A percentile compares a stretch with the other conserved stretches of the same genome.
Conservation (phyloP, 2,329 filamentous ascomycete genomes). For the Colletotrichum higginsianum region DNA sequence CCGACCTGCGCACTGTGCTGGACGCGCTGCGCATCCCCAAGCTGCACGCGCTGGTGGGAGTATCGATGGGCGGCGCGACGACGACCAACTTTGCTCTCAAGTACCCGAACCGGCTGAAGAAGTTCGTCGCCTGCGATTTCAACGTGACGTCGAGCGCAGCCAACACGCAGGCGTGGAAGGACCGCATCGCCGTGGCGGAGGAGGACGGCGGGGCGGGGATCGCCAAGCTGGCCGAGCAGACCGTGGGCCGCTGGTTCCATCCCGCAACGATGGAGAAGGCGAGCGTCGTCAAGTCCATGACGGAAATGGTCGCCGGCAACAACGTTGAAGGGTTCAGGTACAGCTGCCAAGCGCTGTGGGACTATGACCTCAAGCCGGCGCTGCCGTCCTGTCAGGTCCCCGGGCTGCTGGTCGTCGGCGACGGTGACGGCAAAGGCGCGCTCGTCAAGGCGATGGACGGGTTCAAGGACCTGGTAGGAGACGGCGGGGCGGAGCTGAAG, state of each 20-base stretch:
- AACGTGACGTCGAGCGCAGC: slow-evolving; percentile 79
- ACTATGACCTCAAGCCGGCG: slow-evolving; percentile 75
- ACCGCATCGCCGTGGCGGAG: slow-evolving; percentile 79
- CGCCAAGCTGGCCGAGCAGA: slow-evolving; percentile 75
- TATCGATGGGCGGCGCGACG: slow-evolving; percentile 86
- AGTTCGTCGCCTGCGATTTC: slow-evolving; percentile 84
- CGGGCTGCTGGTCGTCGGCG: slow-evolving; percentile 80
- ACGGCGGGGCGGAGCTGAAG: slow-evolving; percentile 70
- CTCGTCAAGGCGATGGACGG: slow-evolving; percentile 85
- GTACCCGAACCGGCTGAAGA: slow-evolving; percentile 70
- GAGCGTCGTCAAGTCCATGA: slow-evolving; percentile 69
- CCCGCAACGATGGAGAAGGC: slow-evolving; percentile 62
- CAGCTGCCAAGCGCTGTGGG: slow-evolving; percentile 78
- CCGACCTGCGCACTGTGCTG: slow-evolving; percentile 77
- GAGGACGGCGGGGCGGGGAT: slow-evolving; percentile 71
- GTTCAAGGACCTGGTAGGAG: slow-evolving; percentile 73
- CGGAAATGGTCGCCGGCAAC: slow-evolving; percentile 79
- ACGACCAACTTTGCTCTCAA: slow-evolving; percentile 80
- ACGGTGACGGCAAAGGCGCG: slow-evolving; percentile 78
- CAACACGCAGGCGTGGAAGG: slow-evolving; percentile 85
- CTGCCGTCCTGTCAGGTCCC: slow-evolving; percentile 70
- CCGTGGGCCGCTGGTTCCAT: slow-evolving; percentile 86
- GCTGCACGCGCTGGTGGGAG: slow-evolving; percentile 79
- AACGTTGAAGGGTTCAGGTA: slow-evolving; percentile 78
- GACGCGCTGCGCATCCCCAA: slow-evolving; percentile 77